phyloP scores from a whole-genome alignment of 2,329 filamentous ascomycete genomes.

The Epichloe aotearoae region DNA sequence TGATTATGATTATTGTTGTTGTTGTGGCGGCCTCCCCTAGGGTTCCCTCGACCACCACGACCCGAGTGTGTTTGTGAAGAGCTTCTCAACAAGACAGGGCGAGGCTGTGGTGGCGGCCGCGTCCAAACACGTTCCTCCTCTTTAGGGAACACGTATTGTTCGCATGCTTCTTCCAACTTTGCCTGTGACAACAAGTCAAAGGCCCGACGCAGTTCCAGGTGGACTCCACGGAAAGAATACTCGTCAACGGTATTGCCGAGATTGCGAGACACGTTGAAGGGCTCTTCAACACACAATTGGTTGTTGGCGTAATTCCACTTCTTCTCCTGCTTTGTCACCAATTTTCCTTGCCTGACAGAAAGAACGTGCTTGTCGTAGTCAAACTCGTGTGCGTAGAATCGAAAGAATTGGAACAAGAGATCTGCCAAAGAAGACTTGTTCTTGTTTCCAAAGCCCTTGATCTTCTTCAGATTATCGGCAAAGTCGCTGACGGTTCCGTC shows the following conservation, averaged over 20 bases:
- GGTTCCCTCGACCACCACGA: slow-evolving; percentile 35
- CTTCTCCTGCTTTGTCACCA: slow-evolving; percentile 73
- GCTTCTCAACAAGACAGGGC: slow-evolving; percentile 45
- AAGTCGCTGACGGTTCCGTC: slow-evolving; percentile 64
- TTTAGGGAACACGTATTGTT: slow-evolving; percentile 76
- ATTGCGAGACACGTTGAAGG: slow-evolving; percentile 82
- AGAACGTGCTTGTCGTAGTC: slow-evolving; percentile 76
- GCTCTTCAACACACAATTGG: slow-evolving; percentile 86
- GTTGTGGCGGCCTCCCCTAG: slow-evolving; percentile 35
- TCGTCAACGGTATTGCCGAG: slow-evolving; percentile 94
- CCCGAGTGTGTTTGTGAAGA: slow-evolving; percentile 44
- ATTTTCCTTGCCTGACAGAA: slow-evolving; percentile 69
- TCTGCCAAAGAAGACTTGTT: slow-evolving; percentile 77
- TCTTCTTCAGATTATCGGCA: slow-evolving; percentile 67
- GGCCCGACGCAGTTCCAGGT: slow-evolving; percentile 76
- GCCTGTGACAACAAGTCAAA: slow-evolving; percentile 70
- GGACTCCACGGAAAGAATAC: slow-evolving; percentile 82
- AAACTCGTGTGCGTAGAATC: slow-evolving; percentile 86
- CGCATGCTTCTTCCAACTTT: slow-evolving; percentile 72
- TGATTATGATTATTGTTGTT: slow-evolving; percentile 25
- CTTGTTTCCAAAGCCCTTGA: slow-evolving; percentile 59
- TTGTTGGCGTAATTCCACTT: slow-evolving; percentile 78
- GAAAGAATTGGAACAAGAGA: slow-evolving; percentile 90
- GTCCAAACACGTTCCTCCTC: slow-evolving; percentile 57
- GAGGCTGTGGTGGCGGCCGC: slow-evolving; percentile 39